phyloP scores from a whole-genome alignment of 192 early-diverging fungal genomes.

The Entomortierella beljakovae region DNA sequence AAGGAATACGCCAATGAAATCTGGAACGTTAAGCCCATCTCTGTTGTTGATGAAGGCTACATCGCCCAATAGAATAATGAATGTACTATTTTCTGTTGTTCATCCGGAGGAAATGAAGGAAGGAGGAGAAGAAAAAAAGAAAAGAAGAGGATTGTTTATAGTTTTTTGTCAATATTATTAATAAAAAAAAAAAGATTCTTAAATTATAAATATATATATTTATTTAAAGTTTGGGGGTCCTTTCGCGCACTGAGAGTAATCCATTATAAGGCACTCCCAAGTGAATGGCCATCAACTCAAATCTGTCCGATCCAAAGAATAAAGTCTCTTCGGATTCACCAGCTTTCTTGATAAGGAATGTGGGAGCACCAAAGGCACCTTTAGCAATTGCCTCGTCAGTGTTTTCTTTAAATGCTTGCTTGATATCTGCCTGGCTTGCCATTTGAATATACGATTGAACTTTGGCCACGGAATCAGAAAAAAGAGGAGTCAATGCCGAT shows the following conservation, averaged over 20 bases:
- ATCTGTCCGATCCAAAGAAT: slow-evolving; percentile 70
- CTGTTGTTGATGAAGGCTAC: slow-evolving; percentile 46
- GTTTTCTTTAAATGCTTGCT: slow-evolving; percentile 46
- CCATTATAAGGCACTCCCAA: slow-evolving; percentile 38
- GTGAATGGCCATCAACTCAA: slow-evolving; percentile 56
- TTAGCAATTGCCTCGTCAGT: slow-evolving; percentile 57
- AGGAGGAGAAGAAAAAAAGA: not conserved
- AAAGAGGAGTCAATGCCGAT: slow-evolving; percentile 17
- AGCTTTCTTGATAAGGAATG: slow-evolving; percentile 57
- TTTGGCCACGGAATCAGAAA: slow-evolving; percentile 2
- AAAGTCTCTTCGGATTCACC: slow-evolving; percentile 46
- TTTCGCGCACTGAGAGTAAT: slow-evolving; percentile 30
- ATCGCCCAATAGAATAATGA: not conserved
- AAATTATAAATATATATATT: not conserved
- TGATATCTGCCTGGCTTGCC: slow-evolving; percentile 26
- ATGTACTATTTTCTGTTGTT: not conserved
- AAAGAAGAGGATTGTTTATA: not conserved
- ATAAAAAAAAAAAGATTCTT: not conserved
- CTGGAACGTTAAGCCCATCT: slow-evolving; percentile 83
- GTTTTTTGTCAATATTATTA: not conserved
- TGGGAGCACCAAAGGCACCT: slow-evolving; percentile 65
- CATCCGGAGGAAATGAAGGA: no score
- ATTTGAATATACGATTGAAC: slow-evolving; percentile 19
- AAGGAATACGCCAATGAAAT: slow-evolving; percentile 94
- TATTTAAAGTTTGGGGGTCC: slow-evolving; percentile 17